Conservation (phyloP, 202 grass and related monocot species). For the Schoenoplectus triqueter region DNA sequence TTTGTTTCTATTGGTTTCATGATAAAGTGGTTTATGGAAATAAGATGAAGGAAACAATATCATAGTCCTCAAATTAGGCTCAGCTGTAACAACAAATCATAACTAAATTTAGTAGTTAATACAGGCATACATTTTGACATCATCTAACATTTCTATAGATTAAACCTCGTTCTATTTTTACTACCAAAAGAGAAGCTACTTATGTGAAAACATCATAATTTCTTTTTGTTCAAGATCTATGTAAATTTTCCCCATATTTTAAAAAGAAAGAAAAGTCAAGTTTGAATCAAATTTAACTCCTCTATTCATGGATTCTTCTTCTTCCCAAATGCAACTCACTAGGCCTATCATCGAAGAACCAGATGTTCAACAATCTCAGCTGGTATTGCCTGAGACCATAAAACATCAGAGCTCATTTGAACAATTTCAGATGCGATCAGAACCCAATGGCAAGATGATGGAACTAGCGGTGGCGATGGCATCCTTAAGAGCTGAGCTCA, state of each 20-base stretch:
- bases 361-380: slow-evolving; percentile 6
- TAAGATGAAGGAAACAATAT: neutral
- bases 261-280: neutral
- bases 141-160: neutral
- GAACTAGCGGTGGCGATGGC: neutral
- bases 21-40: neutral
- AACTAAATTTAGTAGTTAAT: slow-evolving; percentile 18
- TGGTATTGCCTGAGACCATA: neutral
- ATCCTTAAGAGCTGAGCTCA: neutral
- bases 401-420: neutral
- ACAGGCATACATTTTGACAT: neutral
- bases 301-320: slow-evolving; percentile 20
- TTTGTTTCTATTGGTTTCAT: neutral
- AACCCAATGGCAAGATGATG: neutral
- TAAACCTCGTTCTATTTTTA: neutral
- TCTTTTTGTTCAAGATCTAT: neutral
- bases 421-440: slow-evolving; percentile 18
- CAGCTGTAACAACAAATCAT: neutral
- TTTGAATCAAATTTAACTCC: neutral
- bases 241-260: neutral
- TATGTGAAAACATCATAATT: neutral
- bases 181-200: neutral
- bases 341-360: neutral
- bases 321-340: neutral
- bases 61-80: neutral